Conservation (phyloP, 768 basidiomycete genomes). For the Boletus barrowsii region DNA sequence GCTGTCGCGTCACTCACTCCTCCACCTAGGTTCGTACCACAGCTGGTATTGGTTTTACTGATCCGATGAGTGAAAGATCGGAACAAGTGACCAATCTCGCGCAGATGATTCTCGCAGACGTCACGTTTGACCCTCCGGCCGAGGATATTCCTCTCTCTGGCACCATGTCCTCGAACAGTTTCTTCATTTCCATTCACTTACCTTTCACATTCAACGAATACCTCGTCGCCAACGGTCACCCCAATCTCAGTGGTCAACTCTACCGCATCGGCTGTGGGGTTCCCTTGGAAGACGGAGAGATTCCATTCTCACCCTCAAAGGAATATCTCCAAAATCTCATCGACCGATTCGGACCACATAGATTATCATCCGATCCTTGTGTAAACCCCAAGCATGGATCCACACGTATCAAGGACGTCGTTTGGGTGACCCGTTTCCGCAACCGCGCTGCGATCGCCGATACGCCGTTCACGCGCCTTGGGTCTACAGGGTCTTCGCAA, state of each 20-base stretch:
- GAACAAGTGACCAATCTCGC: slow-evolving; percentile 28
- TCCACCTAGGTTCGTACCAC: slow-evolving; percentile 40
- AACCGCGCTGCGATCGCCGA: slow-evolving; percentile 46
- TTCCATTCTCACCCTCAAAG: slow-evolving; percentile 37
- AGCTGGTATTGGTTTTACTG: slow-evolving; percentile 41
- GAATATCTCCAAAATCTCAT: slow-evolving; percentile 46
- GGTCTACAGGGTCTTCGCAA: neutral
- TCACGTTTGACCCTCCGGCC: slow-evolving; percentile 10
- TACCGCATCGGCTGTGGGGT: slow-evolving; percentile 45
- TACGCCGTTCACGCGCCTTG: slow-evolving; percentile 33
- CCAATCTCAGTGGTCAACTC: slow-evolving; percentile 8
- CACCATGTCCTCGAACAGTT: slow-evolving; percentile 5
- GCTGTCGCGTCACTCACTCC: neutral
- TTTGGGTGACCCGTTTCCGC: slow-evolving; percentile 49
- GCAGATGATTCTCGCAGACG: slow-evolving; percentile 28
- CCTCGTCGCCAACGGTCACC: slow-evolving; percentile 16
- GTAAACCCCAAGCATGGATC: slow-evolving; percentile 30
- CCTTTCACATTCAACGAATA: slow-evolving; percentile 16
- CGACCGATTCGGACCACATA: slow-evolving; percentile 40
- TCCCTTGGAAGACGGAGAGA: slow-evolving; percentile 33
- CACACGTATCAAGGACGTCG: slow-evolving; percentile 35
- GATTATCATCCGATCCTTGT: slow-evolving; percentile 36
- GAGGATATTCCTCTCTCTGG: neutral
- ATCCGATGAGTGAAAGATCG: slow-evolving; percentile 36
- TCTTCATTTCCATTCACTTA: slow-evolving; percentile 14